Evolutionary conservation across 345 rosid genomes (phyloP), one percentile per base, ranked within the genome.

Genomic region (Murraya koenigii): DNA sequence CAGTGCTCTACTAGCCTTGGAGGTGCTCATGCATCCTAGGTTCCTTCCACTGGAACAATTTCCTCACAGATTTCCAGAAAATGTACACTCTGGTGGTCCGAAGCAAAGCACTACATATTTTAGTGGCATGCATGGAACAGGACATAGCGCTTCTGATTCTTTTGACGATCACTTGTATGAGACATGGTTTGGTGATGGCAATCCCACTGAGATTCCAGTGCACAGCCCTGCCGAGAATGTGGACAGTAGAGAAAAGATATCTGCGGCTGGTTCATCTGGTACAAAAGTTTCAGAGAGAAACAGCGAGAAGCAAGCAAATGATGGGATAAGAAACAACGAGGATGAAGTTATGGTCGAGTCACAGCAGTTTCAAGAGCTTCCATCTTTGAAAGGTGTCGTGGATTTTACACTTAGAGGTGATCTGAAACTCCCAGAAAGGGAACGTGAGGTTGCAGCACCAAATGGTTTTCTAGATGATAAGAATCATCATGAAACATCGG

Each of bases 21-120:
- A 91, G 85, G 92, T 89, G 71, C 88, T 94, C 75, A 86, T 94
- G 67, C 97, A 94, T 84, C 98, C 98, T 1, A 86, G 98, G 83
- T 89, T 84, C 44, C 90, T 89, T 76, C 90, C 95, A 10, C 72
- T 88, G 54, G 84, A 78, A 23, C 86, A 84, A 80, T 83, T 81
- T 38, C 82, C 84, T 74, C 33, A 25, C 39, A 71, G 62, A 69
- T 78, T 75, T 59, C 66, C 72, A 0, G 82, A 77, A 75, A 84
- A 56, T 72, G 41, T 47, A 41, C 80, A 70, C 49, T 78, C 83
- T 8, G 76, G 76, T 61, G 73, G 77, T 66, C 85, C 77, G 77
- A 82, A 77, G 65, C 79, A 30, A 32, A 73, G 47, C 71, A 71
- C 67, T 38, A 76, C 78, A 72, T 80, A 64, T 84, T 44, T 84